phyloP scores from a whole-genome alignment of 75 land plant species.

The Sequoiadendron giganteum region DNA sequence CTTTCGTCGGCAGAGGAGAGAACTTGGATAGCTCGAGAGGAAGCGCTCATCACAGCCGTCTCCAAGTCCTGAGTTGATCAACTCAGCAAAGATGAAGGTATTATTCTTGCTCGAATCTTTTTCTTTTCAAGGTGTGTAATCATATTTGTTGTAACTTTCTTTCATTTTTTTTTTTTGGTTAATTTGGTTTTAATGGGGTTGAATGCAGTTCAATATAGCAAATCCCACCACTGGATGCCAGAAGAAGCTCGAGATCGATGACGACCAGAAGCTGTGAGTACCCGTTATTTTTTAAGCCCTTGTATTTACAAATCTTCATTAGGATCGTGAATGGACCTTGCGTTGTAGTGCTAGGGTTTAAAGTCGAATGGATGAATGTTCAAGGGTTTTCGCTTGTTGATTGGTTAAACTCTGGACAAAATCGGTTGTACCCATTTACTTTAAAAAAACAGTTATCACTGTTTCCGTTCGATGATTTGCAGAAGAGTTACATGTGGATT shows the following conservation, averaged over 20 bases:
- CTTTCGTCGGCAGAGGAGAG: neutral
- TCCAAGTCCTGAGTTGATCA: neutral
- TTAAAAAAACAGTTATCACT: no score
- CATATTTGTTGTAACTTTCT: neutral
- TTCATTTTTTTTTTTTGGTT: neutral
- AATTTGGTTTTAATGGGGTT: neutral
- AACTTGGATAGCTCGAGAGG: neutral
- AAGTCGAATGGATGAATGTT: no score
- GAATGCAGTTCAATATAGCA: conserved; percentile 53
- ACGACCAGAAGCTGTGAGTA: conserved; percentile 56
- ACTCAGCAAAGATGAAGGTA: neutral
- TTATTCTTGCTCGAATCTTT: neutral
- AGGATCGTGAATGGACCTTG: no score
- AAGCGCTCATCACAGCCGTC: neutral
- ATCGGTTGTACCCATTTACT: no score
- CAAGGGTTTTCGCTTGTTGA: no score
- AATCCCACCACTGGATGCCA: conserved; percentile 67
- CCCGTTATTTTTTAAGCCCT: neutral
- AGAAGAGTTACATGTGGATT: no score
- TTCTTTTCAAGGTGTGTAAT: neutral
- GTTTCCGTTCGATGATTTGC: no score
- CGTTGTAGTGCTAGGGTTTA: no score
- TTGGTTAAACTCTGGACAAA: no score
- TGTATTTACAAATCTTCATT: neutral
- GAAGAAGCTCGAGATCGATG: conserved; percentile 64